Base-by-base conservation (phyloP, 345 rosid genomes). In the Syzygium grande region DNA sequence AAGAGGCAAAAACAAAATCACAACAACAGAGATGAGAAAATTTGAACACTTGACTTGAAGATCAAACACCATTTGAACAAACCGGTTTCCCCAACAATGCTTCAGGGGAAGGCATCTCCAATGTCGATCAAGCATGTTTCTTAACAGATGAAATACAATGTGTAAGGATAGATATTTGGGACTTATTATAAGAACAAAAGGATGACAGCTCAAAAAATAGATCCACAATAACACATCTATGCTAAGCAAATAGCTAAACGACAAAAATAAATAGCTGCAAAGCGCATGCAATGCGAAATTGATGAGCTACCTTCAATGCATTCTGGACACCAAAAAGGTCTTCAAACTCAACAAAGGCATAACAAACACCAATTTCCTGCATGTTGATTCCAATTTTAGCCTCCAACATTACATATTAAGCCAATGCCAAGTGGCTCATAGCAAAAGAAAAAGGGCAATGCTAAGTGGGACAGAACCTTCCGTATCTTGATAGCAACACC, bases 341-440 rank as follows among this genome's bases (percentile, higher is more conserved):
- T 94, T 96, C 99, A 87, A 93, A 98, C 93, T 98, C 99, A 46
- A 98, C 99, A 89, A 96, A 98, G 22, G 99, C 99, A 90, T 96
- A 98, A 93, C 99, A 98, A 59, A 96, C 96, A 51, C 99, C 99
- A 86, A 94, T 88, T 92, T 98, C 99, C 99, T 92, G 91, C 29
- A 52, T 65, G 86, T 51, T 30, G 88, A 86, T 87, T 91, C 41
- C 85, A 90, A 63, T 89, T 88, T 49, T 23, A 58, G n/a, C 56
- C 51, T 46, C 29, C 55, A 38, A 53, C 25, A 84, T 84, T 30
- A 65, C 38, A 78, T 19, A 85, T 4, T 53, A 83, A 90, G 34
- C 52, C 51, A 51, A 52, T 8, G 59, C 49, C 49, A 19, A 38
- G 83, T 38, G 83, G 49, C 83, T 38, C 49, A 73, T 9, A 73